These are phyloP conservation scores for Xylariales sp. DNA, from an alignment of 2,329 filamentous ascomycete species.

Conservation along the genomic window DNA sequence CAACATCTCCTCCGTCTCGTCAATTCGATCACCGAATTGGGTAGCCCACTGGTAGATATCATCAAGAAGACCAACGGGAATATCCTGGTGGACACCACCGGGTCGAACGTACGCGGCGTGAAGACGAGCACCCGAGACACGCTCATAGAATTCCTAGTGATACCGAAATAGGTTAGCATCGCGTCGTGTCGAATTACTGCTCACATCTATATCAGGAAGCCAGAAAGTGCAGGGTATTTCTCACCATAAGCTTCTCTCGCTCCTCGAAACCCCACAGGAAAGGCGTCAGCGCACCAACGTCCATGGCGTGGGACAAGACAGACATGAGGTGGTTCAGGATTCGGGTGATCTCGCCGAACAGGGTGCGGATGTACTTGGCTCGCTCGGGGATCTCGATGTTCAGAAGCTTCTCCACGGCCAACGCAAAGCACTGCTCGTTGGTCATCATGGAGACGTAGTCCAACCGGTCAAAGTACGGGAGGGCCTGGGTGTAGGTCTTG, in stretches of 20 bases:
- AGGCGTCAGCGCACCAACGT: conserved; percentile 94
- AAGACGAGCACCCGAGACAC: conserved; percentile 94
- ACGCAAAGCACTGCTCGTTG: conserved; percentile 95
- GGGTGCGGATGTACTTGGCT: conserved; percentile 92
- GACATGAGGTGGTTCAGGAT: conserved; percentile 98
- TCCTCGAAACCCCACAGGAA: conserved; percentile 99
- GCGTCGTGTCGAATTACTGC: too few species aligned
- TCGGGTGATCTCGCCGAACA: conserved; percentile 94
- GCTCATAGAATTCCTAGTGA: conserved; percentile 94
- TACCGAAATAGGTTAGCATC: too few species aligned
- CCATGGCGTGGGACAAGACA: conserved; percentile 95
- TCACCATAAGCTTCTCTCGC: conserved; percentile 98
- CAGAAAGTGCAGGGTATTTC: too few species aligned
- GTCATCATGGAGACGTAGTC: conserved; percentile 99
- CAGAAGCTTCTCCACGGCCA: conserved; percentile 95
- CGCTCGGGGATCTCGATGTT: conserved; percentile 94
- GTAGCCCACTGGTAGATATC: conserved; percentile 99
- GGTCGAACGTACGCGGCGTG: conserved; percentile 96
- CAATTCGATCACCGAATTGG: conserved; percentile 96
- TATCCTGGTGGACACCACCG: conserved; percentile 92
- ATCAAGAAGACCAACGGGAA: conserved; percentile 88
- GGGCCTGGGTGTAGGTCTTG: conserved; percentile 96
- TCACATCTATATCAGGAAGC: too few species aligned
- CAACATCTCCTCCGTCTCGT: conserved; percentile 97
- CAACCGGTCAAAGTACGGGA: conserved; percentile 97